Evolutionary conservation across 805 yeast species (phyloP).

Genomic region (Candida pseudofarinosa): DNA sequence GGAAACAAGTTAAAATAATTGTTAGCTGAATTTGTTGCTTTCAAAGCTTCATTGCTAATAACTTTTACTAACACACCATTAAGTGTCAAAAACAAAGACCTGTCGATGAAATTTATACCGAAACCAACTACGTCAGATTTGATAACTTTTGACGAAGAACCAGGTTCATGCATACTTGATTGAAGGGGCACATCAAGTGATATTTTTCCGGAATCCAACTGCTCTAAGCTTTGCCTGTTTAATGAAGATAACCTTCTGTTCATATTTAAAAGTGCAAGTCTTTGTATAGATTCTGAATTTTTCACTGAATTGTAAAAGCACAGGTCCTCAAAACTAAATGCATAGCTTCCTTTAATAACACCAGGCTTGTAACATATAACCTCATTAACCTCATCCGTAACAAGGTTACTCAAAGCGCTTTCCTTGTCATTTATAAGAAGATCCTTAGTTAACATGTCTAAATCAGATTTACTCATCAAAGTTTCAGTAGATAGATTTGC

Average conservation of each 20-base stretch:
- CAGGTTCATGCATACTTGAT: slow-evolving; percentile 11
- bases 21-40: slow-evolving; percentile 13
- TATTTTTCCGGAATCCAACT: slow-evolving; percentile 28
- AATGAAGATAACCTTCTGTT: slow-evolving; percentile 33
- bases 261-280: slow-evolving; percentile 31
- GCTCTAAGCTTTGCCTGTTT: slow-evolving; percentile 21
- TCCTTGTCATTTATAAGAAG: slow-evolving; percentile 18
- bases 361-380: slow-evolving; percentile 35
- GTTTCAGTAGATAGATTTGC: slow-evolving; percentile 7
- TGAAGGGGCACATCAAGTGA: slow-evolving; percentile 35
- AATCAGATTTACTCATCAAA: slow-evolving; percentile 17
- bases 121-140: slow-evolving; percentile 72
- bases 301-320: slow-evolving; percentile 36
- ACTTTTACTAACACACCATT: slow-evolving; percentile 57
- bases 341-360: slow-evolving; percentile 37
- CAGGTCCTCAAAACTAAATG: slow-evolving; percentile 37
- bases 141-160: slow-evolving; percentile 3
- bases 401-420: slow-evolving; percentile 7
- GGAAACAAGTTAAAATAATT: slow-evolving; percentile 18
- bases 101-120: slow-evolving; percentile 68
- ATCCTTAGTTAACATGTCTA: slow-evolving; percentile 26
- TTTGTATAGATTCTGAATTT: slow-evolving; percentile 22
- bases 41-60: slow-evolving; percentile 22
- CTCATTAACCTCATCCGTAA: slow-evolving; percentile 16
- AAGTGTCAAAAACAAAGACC: slow-evolving; percentile 69